A percentile compares a stretch with the other conserved stretches of the same genome.
phyloP scores from a whole-genome alignment of 2,329 filamentous ascomycete species.

The Exophiala spinifera region DNA sequence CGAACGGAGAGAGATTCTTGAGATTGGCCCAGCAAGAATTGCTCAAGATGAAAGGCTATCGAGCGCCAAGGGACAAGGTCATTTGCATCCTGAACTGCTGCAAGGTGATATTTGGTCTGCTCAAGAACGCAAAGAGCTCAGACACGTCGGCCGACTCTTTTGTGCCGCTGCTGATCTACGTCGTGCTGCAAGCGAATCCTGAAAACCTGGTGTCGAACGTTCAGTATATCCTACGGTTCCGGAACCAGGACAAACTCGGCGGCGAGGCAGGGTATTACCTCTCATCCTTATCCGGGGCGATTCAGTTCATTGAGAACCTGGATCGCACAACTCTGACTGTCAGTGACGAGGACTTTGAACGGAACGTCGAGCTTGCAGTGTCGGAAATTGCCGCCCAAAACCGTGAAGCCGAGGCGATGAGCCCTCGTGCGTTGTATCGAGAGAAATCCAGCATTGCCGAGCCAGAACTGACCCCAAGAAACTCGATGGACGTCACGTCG shows the following conservation, averaged over 20 bases:
- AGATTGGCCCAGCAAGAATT: conserved; percentile 89
- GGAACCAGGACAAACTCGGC: conserved; percentile 93
- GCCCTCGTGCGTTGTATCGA: conserved; percentile 34
- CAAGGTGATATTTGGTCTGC: conserved; percentile 95
- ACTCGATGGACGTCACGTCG: conserved; percentile 53
- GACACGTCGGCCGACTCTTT: conserved; percentile 97
- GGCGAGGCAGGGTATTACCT: conserved; percentile 99
- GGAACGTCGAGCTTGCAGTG: conserved; percentile 92
- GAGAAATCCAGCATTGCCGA: conserved; percentile 51
- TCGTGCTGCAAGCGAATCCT: conserved; percentile 89
- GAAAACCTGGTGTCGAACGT: conserved; percentile 96
- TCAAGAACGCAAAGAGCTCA: conserved; percentile 80
- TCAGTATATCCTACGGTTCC: conserved; percentile 94
- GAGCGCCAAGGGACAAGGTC: conserved; percentile 96
- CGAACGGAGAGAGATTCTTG: conserved; percentile 84
- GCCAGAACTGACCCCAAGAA: conserved; percentile 58
- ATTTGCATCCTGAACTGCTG: conserved; percentile 98
- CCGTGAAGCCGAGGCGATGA: conserved; percentile 51
- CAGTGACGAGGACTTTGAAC: conserved; percentile 90
- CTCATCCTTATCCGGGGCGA: conserved; percentile 79
- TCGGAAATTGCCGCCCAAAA: conserved; percentile 94
- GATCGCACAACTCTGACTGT: conserved; percentile 93
- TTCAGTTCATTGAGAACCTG: conserved; percentile 95
- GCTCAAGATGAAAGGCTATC: conserved; percentile 92
- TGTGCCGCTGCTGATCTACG: conserved; percentile 90